Evolutionary conservation across 2,329 filamentous ascomycete genomes (phyloP).

Genomic region (Cadophora sp.): DNA sequence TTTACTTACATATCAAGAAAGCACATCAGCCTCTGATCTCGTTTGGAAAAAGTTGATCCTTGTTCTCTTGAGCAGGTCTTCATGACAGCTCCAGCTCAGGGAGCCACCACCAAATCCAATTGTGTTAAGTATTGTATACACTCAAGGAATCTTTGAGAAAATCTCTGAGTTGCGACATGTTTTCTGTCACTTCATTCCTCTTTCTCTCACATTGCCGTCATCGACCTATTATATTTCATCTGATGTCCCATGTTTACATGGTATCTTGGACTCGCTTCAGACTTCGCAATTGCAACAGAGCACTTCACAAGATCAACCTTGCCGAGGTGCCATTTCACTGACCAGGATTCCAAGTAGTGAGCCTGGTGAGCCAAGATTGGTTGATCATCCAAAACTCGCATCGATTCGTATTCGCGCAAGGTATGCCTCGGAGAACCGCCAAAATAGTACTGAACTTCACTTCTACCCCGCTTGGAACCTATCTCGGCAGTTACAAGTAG

Average conservation of each 20-base stretch:
- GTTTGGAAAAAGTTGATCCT: no score
- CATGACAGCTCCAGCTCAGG: no score
- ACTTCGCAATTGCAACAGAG: background rate
- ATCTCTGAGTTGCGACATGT: no score
- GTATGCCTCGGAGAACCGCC: background rate
- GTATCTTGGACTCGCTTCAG: background rate
- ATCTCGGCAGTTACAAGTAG: background rate
- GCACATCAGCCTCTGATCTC: no score
- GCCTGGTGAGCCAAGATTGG: background rate
- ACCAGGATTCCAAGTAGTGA: background rate
- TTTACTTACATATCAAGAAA: no score
- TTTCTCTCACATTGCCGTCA: no score
- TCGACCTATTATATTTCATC: no score
- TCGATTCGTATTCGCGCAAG: background rate
- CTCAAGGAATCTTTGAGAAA: no score
- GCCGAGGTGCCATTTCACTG: background rate
- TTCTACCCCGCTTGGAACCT: background rate
- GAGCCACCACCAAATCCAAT: no score
- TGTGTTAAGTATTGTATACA: no score
- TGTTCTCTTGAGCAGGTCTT: no score
- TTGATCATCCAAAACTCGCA: background rate
- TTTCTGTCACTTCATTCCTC: no score
- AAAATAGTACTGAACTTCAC: background rate
- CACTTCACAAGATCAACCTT: background rate
- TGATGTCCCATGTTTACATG: background rate